Evolutionary conservation across 1,284 basidiomycete genomes (phyloP).

Genomic region (Schizophyllum commune): DNA sequence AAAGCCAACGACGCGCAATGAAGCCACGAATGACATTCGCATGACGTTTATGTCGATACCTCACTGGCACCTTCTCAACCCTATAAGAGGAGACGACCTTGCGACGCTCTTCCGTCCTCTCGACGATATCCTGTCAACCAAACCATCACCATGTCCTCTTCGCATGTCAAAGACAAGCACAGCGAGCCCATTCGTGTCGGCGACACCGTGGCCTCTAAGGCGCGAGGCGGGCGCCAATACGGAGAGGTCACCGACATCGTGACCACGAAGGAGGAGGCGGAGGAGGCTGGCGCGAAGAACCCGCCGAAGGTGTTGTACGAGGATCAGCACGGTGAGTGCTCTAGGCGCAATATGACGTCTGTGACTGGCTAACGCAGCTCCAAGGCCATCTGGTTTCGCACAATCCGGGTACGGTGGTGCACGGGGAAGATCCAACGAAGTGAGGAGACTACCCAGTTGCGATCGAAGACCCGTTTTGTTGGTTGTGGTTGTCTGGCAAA

Average conservation of each 20-base stretch:
- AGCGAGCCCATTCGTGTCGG: conserved; percentile 8
- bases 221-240: conserved; percentile 5
- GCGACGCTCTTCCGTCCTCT: background rate
- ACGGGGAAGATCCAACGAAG: background rate
- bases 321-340: conserved; percentile 8
- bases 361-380: background rate
- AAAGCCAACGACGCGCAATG: background rate
- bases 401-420: background rate
- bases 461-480: too few relatives aligned
- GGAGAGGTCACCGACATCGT: conserved; percentile 6
- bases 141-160: background rate
- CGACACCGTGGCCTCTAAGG: conserved; percentile 2
- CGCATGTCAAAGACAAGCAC: conserved; percentile 7
- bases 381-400: background rate
- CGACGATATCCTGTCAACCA: background rate
- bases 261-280: conserved; percentile 5
- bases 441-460: too few relatives aligned
- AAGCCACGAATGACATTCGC: background rate
- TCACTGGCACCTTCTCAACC: too few relatives aligned
- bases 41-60: background rate
- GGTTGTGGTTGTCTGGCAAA: too few relatives aligned
- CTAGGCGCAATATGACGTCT: too few relatives aligned
- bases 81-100: too few relatives aligned
- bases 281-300: conserved; percentile 5
- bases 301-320: conserved; percentile 8